phyloP scores from a whole-genome alignment of 305 asterid species.

The Solanum hybrid region DNA sequence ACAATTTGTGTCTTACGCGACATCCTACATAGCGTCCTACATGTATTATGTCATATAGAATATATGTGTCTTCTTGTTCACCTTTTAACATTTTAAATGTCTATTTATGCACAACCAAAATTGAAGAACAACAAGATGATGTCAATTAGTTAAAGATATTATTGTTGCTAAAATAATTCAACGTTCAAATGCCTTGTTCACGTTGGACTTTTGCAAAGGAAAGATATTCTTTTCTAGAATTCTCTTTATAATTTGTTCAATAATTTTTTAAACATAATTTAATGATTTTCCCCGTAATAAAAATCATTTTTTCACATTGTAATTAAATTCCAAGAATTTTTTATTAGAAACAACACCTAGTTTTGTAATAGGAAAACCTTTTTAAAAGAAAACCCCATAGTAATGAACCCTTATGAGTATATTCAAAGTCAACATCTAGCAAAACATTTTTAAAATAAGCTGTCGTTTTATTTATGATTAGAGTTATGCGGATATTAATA shows the following conservation, averaged over 20 bases:
- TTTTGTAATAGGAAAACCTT: not conserved
- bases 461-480: no score
- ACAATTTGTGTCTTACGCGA: no score
- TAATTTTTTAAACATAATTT: not conserved
- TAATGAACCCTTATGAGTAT: not conserved
- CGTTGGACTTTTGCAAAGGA: not conserved
- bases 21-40: no score
- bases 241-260: not conserved
- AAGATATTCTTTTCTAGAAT: not conserved
- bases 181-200: not conserved
- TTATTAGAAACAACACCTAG: not conserved
- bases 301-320: not conserved
- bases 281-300: not conserved
- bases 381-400: not conserved
- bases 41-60: no score
- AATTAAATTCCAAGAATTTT: not conserved
- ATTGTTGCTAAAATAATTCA: not conserved
- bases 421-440: not conserved
- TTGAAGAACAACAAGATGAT: no score
- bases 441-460: not conserved
- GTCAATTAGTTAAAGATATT: no score
- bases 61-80: no score
- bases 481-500: not conserved
- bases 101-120: no score
- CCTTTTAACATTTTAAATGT: no score